Base-by-base conservation (phyloP, 1,284 basidiomycete genomes). In the Microbotryomycetes sp. region DNA sequence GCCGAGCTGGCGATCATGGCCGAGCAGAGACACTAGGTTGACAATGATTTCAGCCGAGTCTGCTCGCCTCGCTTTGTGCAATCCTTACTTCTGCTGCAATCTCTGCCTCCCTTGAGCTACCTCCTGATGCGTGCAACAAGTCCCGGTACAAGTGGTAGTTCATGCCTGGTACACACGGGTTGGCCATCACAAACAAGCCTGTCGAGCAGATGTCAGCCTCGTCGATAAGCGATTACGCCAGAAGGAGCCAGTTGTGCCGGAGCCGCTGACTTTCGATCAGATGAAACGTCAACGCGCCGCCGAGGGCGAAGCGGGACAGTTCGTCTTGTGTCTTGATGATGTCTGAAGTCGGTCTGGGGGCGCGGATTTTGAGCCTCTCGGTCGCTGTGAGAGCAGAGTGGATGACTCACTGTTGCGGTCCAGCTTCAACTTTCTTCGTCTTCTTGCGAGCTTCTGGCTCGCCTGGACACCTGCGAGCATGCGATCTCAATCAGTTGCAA, bases 371-470 rank as follows among this genome's bases (percentile, higher is more conserved):
- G n/a, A n/a, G n/a, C n/a, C n/a, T n/a, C n/a, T n/a, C 11, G 18
- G 18, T 41, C 35, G 35, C 9, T 9, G 35, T 41, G 35, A 41
- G 35, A 9, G 9, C 35, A 41, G 35, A 9, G 35, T 41, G 18
- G 35, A 41, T 35, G 7, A 9, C 45, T 48, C 28, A 26, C 2
- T 60, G 51, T 30, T 45, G 28, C 0, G 47, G 35, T 4, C 21
- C 46, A 15, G 49, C 18, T 13, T 58, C 56, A 29, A 52, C 52
- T 30, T 61, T 65, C 54, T 59, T 65, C 16, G 9, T 5, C 4
- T 59, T 52, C 30, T 65, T 65, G 24, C 60, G 57, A 5, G 59
- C 53, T 29, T 54, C 46, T 1, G 63, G 53, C 23, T 65, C 59
- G 6, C 63, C 63, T 3, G 63, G 56, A 41, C 63, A 65, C 27